Conservation (phyloP, 495 filamentous ascomycete species). For the Schizothecium vesticola region DNA sequence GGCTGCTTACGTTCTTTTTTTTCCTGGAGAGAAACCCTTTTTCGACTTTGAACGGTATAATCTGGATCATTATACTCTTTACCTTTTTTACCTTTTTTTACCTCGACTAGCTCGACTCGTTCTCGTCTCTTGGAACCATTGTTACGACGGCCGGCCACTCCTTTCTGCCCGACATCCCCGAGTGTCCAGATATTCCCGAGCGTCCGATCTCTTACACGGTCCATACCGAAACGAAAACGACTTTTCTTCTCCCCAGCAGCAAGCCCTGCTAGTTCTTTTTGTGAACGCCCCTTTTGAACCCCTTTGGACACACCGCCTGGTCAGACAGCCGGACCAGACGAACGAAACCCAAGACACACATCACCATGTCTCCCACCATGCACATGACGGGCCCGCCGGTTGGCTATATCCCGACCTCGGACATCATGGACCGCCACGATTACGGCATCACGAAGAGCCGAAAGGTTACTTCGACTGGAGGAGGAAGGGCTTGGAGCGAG, state of each 20-base stretch:
- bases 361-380: slow-evolving; percentile 43
- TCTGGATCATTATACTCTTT: slow-evolving; percentile 38
- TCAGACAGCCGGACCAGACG: slow-evolving; percentile 18
- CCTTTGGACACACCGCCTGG: slow-evolving; percentile 30
- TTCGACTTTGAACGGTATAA: slow-evolving; percentile 42
- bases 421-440: slow-evolving; percentile 47
- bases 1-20: slow-evolving; percentile 53
- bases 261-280: slow-evolving; percentile 31
- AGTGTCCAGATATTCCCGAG: slow-evolving; percentile 1
- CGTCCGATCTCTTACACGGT: slow-evolving; percentile 11
- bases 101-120: slow-evolving; percentile 20
- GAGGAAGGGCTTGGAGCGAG: slow-evolving; percentile 71
- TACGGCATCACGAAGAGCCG: slow-evolving; percentile 54
- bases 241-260: slow-evolving; percentile 29
- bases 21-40: slow-evolving; percentile 27
- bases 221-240: slow-evolving; percentile 25
- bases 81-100: slow-evolving; percentile 16
- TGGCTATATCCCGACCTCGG: slow-evolving; percentile 42
- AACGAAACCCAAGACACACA: slow-evolving; percentile 14
- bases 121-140: slow-evolving; percentile 16
- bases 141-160: slow-evolving; percentile 21
- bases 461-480: slow-evolving; percentile 62
- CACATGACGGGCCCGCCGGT: slow-evolving; percentile 40
- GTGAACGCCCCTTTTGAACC: slow-evolving; percentile 13
- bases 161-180: slow-evolving; percentile 12